Evolutionary conservation across 2,329 filamentous ascomycete genomes (phyloP), one percentile per base, ranked within the genome.

Genomic region (Penicillium olsonii): DNA sequence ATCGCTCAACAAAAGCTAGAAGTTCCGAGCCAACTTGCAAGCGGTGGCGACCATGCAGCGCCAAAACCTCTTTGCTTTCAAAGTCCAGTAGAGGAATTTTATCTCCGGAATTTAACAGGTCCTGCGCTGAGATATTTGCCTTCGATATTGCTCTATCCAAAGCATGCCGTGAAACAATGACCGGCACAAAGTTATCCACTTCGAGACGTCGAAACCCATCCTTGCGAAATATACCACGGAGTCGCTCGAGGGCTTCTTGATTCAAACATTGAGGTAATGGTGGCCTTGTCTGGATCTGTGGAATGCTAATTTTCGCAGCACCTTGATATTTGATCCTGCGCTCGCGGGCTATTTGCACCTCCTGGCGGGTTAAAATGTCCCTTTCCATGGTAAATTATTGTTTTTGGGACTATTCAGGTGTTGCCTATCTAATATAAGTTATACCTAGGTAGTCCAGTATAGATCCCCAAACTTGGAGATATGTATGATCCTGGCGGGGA

Each of bases 131-230:
- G n/a, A 55, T 22, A 11, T 52, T 46, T 2, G 33, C 42, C 20
- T 47, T 51, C 22, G 35, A 20, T 1, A 58, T 50, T 4, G 43
- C 40, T 15, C 42, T 35, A 12, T 33, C 22, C 15, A 71, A 62
- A 40, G 61, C 18, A 48, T 57, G 41, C 50, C 56, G 37, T 41
- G 62, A 59, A 41, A 71, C 61, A 11, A 67, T 45, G 7, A 60
- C 59, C 48, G 60, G 61, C 48, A 69, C 58, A 54, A 67, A 58
- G 57, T 70, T 68, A 37, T 46, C 38, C 22, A 67, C 18, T 49
- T 68, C 54, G 20, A 62, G 53, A 20, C 54, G 48, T 35, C 48
- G 41, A 55, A 54, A 66, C 5, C 47, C 7, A 33, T 65, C 54
- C 22, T 62, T 54, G 15, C 33, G 37, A 48, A 62, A 67, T 34